Evolutionary conservation across 2,329 filamentous ascomycete species (phyloP).

Genomic region (Intubia oerlemansii): DNA sequence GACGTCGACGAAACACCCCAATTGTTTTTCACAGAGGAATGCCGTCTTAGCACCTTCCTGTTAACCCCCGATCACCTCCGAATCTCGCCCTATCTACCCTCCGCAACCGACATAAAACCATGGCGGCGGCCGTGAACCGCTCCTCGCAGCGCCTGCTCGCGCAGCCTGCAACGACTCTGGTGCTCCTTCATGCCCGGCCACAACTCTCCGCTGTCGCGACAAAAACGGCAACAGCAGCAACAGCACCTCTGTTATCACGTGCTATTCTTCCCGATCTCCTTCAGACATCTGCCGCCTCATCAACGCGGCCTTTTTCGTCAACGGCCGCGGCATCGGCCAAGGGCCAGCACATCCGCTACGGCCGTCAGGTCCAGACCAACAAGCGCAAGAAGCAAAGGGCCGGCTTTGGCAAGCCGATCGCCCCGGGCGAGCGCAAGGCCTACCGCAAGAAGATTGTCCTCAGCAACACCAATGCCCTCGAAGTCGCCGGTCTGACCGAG

Average conservation of each 20-base stretch:
- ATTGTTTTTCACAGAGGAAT: too few species aligned
- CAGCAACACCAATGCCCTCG: constrained; percentile 81
- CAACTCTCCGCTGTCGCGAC: not conserved
- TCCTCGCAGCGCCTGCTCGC: constrained; percentile 6
- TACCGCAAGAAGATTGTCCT: constrained; percentile 76
- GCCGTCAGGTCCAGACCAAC: constrained; percentile 19
- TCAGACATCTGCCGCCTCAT: too few species aligned
- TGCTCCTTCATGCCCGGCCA: constrained; percentile 2
- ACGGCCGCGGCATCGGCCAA: constrained; percentile 3
- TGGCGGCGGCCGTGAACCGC: constrained; percentile 5
- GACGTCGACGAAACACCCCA: too few species aligned
- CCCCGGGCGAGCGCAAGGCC: constrained; percentile 65
- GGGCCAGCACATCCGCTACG: constrained; percentile 11
- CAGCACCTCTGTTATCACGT: too few species aligned
- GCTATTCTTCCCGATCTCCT: too few species aligned
- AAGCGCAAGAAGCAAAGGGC: constrained; percentile 12
- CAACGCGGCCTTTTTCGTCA: too few species aligned
- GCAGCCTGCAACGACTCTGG: constrained; percentile 3
- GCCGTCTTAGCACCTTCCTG: too few species aligned
- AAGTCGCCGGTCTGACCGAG: constrained; percentile 45
- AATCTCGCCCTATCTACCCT: too few species aligned
- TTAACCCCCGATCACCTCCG: too few species aligned
- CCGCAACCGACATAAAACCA: constrained; percentile 1
- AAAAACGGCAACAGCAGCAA: not conserved
- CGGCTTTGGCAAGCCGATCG: constrained; percentile 31